phyloP scores from a whole-genome alignment of 2,329 filamentous ascomycete genomes.

The Penicillium oxalicum region DNA sequence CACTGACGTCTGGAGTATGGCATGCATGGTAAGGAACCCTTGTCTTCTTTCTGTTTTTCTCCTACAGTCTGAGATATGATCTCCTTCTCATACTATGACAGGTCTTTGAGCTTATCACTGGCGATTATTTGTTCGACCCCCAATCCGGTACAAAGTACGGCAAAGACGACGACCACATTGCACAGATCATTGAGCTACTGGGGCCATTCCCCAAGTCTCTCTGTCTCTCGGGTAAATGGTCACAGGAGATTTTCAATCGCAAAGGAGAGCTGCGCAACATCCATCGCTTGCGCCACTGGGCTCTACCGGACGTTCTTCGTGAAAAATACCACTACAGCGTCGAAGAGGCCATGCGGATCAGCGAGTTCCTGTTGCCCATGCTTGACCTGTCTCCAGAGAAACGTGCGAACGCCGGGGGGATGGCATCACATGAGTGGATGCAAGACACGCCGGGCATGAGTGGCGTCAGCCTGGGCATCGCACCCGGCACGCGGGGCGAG shows the following conservation, averaged over 20 bases:
- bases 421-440: conserved; percentile 79
- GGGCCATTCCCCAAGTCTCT: conserved; percentile 89
- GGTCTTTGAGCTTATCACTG: conserved; percentile 96
- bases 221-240: conserved; percentile 92
- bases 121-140: conserved; percentile 96
- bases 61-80: background rate
- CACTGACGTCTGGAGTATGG: conserved; percentile 99
- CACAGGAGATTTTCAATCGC: conserved; percentile 96
- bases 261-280: conserved; percentile 97
- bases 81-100: conserved; percentile 34
- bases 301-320: conserved; percentile 79
- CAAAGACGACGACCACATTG: conserved; percentile 98
- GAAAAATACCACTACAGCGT: conserved; percentile 96
- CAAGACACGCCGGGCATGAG: conserved; percentile 87
- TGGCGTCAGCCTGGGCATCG: conserved; percentile 64
- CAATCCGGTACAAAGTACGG: conserved; percentile 98
- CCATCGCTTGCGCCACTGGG: conserved; percentile 92
- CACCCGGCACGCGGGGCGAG: conserved; percentile 77
- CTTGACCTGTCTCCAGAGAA: conserved; percentile 81
- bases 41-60: background rate
- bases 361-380: conserved; percentile 84
- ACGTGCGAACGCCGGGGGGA: conserved; percentile 90
- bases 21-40: conserved; percentile 72
- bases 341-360: conserved; percentile 71
- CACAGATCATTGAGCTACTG: conserved; percentile 95